A percentile compares a stretch with the other conserved stretches of the same genome.
These are phyloP conservation scores for Tuber melanosporum DNA, from an alignment of 495 filamentous ascomycete species.

Conservation along the genomic window DNA sequence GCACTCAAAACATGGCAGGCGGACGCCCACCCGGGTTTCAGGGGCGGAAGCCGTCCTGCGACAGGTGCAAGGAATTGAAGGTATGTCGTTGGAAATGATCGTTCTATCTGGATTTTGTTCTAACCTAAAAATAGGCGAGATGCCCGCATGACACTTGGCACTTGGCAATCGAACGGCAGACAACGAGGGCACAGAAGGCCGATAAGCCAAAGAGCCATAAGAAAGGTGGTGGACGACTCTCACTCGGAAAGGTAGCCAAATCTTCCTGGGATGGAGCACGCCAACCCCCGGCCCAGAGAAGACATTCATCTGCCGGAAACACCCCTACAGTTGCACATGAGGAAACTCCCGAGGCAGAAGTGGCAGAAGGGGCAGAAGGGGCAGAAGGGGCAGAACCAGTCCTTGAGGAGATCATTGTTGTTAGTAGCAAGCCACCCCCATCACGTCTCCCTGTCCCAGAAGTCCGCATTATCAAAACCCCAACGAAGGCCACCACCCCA, in stretches of 20 bases:
- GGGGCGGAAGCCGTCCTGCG: slow-evolving; percentile 39
- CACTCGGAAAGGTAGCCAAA: not conserved
- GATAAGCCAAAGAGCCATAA: slow-evolving; percentile 11
- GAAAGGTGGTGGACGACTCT: not conserved
- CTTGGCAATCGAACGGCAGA: slow-evolving; percentile 29
- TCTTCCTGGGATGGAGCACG: slow-evolving; percentile 1
- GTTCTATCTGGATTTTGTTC: slow-evolving; percentile 11
- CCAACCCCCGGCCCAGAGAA: slow-evolving; percentile 19
- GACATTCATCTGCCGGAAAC: slow-evolving; percentile 9
- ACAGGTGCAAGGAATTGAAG: slow-evolving; percentile 40
- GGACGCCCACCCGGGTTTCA: slow-evolving; percentile 38
- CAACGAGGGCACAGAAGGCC: slow-evolving; percentile 8
- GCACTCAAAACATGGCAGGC: slow-evolving; percentile 9
- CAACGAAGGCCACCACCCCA: slow-evolving; percentile 29
- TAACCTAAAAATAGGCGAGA: slow-evolving; percentile 35
- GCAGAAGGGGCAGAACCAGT: slow-evolving; percentile 2
- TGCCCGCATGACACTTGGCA: slow-evolving; percentile 41
- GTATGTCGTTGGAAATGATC: slow-evolving; percentile 17
- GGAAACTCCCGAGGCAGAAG: slow-evolving; percentile 3
- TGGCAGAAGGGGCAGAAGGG: not conserved
- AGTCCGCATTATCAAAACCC: not conserved
- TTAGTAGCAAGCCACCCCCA: slow-evolving; percentile 1
- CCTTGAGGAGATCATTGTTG: not conserved
- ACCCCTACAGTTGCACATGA: slow-evolving; percentile 1
- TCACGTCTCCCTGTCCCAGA: slow-evolving; percentile 9